These are phyloP conservation scores for Gelatoporia subvermispora DNA, from an alignment of 768 basidiomycete species.

Conservation along the genomic window DNA sequence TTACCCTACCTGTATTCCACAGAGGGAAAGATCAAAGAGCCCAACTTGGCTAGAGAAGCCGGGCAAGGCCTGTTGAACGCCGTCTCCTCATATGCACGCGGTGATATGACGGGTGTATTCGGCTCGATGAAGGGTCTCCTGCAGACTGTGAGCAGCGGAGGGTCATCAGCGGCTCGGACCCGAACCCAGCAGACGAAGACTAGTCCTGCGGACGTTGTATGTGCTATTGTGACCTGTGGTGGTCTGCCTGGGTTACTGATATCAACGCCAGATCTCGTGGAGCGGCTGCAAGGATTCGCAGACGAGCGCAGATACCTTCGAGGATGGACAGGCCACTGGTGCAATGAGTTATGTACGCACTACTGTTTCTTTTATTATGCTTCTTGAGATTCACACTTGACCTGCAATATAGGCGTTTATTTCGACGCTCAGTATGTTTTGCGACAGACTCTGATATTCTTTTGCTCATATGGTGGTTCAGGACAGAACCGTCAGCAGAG, in stretches of 20 bases:
- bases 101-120: conserved; percentile 77
- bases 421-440: conserved; percentile 49
- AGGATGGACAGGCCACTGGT: conserved; percentile 68
- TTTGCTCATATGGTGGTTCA: conserved; percentile 15
- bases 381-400: not conserved
- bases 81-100: conserved; percentile 67
- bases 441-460: no score
- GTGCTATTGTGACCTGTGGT: conserved; percentile 24
- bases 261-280: conserved; percentile 61
- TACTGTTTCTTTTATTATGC: not conserved
- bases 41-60: conserved; percentile 82
- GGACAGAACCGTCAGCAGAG: conserved; percentile 51
- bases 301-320: conserved; percentile 76
- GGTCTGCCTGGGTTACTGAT: not conserved
- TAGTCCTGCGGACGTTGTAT: conserved; percentile 84
- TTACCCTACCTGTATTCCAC: conserved; percentile 72
- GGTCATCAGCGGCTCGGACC: conserved; percentile 56
- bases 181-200: conserved; percentile 53
- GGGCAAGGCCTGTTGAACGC: conserved; percentile 83
- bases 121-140: conserved; percentile 68
- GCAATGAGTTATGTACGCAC: conserved; percentile 74
- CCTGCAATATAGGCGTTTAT: conserved; percentile 50
- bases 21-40: conserved; percentile 93
- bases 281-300: conserved; percentile 83
- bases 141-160: conserved; percentile 71